phyloP scores from a whole-genome alignment of 352 stramenopile species.

The Phytopythium helicoides region DNA sequence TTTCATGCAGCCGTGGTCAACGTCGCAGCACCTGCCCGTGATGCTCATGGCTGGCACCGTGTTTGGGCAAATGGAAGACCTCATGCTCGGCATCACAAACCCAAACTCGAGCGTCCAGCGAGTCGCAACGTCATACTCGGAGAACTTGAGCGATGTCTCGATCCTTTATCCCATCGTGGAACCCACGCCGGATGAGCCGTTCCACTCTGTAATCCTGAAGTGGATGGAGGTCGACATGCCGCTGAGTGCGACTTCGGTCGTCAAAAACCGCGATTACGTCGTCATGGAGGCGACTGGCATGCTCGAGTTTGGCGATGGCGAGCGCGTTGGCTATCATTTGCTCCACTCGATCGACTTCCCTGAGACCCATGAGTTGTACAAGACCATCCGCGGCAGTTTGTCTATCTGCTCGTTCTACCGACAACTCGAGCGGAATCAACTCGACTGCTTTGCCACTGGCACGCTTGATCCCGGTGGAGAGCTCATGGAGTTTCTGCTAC shows the following conservation, averaged over 20 bases:
- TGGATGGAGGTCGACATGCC: constrained; percentile 31
- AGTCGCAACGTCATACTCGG: constrained; percentile 37
- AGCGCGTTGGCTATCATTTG: constrained; percentile 43
- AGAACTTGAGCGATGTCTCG: constrained; percentile 28
- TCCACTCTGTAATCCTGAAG: constrained; percentile 29
- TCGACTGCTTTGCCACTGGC: constrained; percentile 24
- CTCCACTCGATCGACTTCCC: constrained; percentile 28
- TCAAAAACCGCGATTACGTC: constrained; percentile 46
- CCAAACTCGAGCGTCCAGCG: constrained; percentile 26
- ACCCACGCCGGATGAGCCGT: constrained; percentile 41
- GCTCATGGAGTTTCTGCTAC: constrained; percentile 15
- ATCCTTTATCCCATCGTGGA: constrained; percentile 34
- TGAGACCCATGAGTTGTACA: constrained; percentile 13
- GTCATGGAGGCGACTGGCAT: constrained; percentile 46
- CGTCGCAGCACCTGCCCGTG: constrained; percentile 20
- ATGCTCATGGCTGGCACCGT: constrained; percentile 24
- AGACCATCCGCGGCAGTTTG: constrained; percentile 17
- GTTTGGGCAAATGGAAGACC: constrained; percentile 21
- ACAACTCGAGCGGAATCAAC: constrained; percentile 7
- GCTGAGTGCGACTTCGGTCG: constrained; percentile 17
- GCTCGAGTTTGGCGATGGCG: constrained; percentile 19
- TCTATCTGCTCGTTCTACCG: constrained; percentile 28
- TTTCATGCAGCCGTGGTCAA: constrained; percentile 7
- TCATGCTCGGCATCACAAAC: constrained; percentile 32
- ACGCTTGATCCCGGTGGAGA: constrained; percentile 27